Evolutionary conservation across 352 stramenopile genomes (phyloP).

Genomic region (Phytophthora boehmeriae): DNA sequence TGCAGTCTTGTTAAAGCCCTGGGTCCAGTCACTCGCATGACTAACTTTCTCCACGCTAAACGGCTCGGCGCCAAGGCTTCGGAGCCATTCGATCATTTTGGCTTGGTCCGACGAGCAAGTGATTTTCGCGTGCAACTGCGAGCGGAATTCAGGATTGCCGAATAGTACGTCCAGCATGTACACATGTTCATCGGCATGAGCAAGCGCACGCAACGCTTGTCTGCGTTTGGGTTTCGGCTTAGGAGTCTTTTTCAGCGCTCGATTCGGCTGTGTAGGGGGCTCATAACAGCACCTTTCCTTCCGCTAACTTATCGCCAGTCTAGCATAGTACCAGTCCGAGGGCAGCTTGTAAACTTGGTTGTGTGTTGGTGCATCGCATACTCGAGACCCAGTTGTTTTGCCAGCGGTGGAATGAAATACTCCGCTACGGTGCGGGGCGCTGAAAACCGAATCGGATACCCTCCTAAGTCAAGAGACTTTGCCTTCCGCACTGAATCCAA

Average conservation of each 20-base stretch:
- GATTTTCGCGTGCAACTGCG: constrained; percentile 55
- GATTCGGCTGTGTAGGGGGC: constrained; percentile 35
- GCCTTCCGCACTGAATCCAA: constrained; percentile 16
- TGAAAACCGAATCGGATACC: constrained; percentile 33
- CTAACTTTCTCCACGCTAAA: constrained; percentile 41
- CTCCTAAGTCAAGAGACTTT: constrained; percentile 22
- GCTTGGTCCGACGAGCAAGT: constrained; percentile 52
- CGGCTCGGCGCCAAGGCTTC: constrained; percentile 11
- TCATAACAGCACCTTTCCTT: constrained; percentile 22
- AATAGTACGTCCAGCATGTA: constrained; percentile 50
- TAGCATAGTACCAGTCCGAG: constrained; percentile 5
- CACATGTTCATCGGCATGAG: constrained; percentile 5
- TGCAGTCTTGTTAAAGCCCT: constrained; percentile 7
- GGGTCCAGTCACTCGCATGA: background rate
- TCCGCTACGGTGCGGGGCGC: constrained; percentile 21
- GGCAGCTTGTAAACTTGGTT: constrained; percentile 23
- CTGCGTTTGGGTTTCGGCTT: constrained; percentile 45
- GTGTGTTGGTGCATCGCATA: constrained; percentile 27
- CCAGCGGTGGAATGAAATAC: constrained; percentile 31
- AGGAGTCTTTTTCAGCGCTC: constrained; percentile 38
- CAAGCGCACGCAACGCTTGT: constrained; percentile 6
- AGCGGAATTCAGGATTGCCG: constrained; percentile 28
- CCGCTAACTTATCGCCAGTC: no score
- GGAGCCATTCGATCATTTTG: constrained; percentile 63
- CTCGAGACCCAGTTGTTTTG: constrained; percentile 31